Conservation (phyloP, 306 rosid genomes). For the Prunus mume region DNA sequence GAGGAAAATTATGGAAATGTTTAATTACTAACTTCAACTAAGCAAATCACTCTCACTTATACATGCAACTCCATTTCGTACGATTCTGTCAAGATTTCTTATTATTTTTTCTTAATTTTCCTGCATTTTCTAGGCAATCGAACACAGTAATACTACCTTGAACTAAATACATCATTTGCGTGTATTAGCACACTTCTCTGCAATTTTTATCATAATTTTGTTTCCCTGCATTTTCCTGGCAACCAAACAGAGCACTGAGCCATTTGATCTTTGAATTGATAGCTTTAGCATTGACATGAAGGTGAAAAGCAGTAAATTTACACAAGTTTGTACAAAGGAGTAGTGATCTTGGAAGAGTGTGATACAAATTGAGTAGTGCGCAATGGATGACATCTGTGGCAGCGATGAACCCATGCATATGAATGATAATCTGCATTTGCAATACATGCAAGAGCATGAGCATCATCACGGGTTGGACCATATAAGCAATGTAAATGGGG, state of each 20-base stretch:
- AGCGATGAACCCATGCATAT: slow-evolving; percentile 46
- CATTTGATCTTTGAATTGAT: background rate
- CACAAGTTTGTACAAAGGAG: background rate
- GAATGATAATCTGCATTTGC: slow-evolving; percentile 40
- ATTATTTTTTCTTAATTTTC: background rate
- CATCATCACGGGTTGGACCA: slow-evolving; percentile 52
- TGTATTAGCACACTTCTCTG: background rate
- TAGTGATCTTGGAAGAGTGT: background rate
- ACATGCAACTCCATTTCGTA: background rate
- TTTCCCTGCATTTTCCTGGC: background rate
- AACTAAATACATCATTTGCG: background rate
- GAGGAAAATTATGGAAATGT: background rate
- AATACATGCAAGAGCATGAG: slow-evolving; percentile 53
- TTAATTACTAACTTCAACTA: background rate
- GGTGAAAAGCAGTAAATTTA: background rate
- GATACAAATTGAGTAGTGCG: background rate
- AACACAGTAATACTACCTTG: background rate
- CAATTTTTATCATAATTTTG: background rate
- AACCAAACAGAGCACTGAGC: background rate
- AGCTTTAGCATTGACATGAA: background rate
- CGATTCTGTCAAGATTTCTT: background rate
- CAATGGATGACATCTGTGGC: slow-evolving; percentile 60
- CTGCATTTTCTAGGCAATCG: background rate
- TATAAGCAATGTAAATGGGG: slow-evolving; percentile 52
- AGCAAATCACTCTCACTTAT: background rate